Evolutionary conservation across 148 eudicot species (phyloP), one percentile per base, ranked within the genome.

Genomic region (Drosera capensis): DNA sequence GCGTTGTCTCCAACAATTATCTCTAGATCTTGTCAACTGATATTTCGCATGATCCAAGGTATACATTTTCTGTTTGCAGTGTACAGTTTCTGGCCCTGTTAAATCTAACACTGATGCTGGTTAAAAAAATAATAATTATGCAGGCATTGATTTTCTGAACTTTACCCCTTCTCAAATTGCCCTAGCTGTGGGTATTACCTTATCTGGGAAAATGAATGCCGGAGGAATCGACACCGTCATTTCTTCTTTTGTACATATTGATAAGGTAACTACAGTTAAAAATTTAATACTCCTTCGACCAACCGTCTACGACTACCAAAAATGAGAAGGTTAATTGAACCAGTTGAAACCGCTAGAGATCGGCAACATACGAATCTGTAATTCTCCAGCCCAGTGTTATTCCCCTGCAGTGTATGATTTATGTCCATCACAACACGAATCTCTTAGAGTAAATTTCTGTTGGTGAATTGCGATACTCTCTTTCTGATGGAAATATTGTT

Each of bases 121-220:
- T n/a, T 16, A 2, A 11, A 5, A n/a, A 40, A 7, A 15, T 40
- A 40, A 19, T n/a, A n/a, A n/a, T n/a, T n/a, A 2, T 71, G 72
- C 76, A 87, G 88, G 83, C 17, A 72, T 77, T 63, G 92, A 83
- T 45, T 79, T 70, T 61, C 66, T 79, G 77, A 87, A 83, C 52
- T 83, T 70, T 66, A 79, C 40, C 63, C 72, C 94, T 11, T 79
- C 80, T 63, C 83, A 75, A 51, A 68, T 83, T 56, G 86, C 87
- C 46, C 80, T 72, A 59, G 86, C 76, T 28, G 78, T 68, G 46
- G 74, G 80, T 25, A 61, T 75, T 2, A 65, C 52, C 52, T 75
- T 68, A 22, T 60, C 76, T 25, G 70, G 57, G 40, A 70, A 69
- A 45, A 39, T 62, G 41, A 69, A 64, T 44, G 34, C 67, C 45